Percentiles rank a stretch among this genome's conserved stretches.
These are phyloP conservation scores for Citrus trifoliata DNA, from an alignment of 345 rosid species.

Conservation along the genomic window DNA sequence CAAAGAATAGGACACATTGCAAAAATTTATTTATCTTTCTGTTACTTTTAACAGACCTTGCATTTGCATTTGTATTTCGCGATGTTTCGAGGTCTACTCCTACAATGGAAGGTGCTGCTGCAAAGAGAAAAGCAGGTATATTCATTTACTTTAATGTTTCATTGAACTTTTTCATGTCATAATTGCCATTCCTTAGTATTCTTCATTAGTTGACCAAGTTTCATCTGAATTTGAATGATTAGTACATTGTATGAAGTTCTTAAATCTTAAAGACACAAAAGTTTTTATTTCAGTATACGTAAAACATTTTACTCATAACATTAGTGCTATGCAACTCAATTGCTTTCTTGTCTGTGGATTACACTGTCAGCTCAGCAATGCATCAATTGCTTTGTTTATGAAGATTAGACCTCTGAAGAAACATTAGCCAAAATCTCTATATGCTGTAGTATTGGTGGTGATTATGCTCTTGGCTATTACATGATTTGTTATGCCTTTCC, in stretches of 20 bases:
- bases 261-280: not conserved
- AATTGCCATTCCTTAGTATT: not conserved
- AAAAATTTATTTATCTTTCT: not conserved
- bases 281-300: not conserved
- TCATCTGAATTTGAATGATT: not conserved
- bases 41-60: conserved; percentile 43
- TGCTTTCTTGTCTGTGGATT: not conserved
- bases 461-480: not conserved
- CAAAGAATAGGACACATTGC: not conserved
- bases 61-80: conserved; percentile 86
- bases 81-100: conserved; percentile 44
- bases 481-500: not conserved
- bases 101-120: conserved; percentile 26
- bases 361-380: not conserved
- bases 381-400: not conserved
- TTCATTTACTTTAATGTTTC: not conserved
- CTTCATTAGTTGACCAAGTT: not conserved
- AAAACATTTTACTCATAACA: not conserved
- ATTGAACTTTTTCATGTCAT: not conserved
- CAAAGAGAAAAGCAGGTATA: conserved; percentile 80
- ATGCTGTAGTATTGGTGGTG: not conserved
- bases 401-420: not conserved
- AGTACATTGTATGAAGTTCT: not conserved
- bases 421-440: not conserved
- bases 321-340: not conserved